These are phyloP conservation scores for Scopulariopsis brevicaulis DNA, from an alignment of 2,329 filamentous ascomycete species.

Conservation along the genomic window DNA sequence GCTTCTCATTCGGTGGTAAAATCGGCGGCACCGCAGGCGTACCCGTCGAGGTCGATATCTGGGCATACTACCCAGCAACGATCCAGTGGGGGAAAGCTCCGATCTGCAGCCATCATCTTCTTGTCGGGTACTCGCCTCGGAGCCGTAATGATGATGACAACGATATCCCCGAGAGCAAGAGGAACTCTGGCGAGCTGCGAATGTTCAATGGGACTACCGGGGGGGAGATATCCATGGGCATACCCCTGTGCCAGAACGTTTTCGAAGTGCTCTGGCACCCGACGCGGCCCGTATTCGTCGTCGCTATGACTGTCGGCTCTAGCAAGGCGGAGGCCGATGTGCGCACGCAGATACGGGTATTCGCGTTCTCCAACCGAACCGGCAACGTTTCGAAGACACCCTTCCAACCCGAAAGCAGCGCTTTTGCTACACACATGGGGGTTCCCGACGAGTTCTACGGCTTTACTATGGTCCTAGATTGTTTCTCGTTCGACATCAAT, in stretches of 20 bases:
- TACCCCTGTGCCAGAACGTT: conserved; percentile 44
- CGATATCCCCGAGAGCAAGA: conserved; percentile 46
- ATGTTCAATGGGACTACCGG: conserved; percentile 41
- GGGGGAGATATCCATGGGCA: conserved; percentile 32
- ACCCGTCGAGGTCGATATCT: conserved; percentile 24
- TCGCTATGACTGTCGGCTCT: conserved; percentile 42
- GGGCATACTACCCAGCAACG: conserved; percentile 53
- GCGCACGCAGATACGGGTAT: conserved; percentile 47
- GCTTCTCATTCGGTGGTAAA: conserved; percentile 16
- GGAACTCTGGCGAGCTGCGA: conserved; percentile 46
- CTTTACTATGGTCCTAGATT: conserved; percentile 45
- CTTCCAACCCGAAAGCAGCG: not conserved
- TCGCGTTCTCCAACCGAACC: conserved; percentile 12
- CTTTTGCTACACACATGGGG: not conserved
- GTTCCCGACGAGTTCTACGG: conserved; percentile 13
- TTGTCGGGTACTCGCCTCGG: conserved; percentile 53
- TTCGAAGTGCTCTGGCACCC: conserved; percentile 58
- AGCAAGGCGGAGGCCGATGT: conserved; percentile 29
- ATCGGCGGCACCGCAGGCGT: conserved; percentile 7
- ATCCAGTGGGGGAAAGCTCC: conserved; percentile 46
- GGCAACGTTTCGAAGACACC: not conserved
- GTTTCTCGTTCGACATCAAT: conserved; percentile 48
- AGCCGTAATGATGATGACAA: conserved; percentile 38
- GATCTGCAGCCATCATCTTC: conserved; percentile 35
- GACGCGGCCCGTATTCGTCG: conserved; percentile 36